Percentiles rank a stretch among this genome's conserved stretches.
phyloP scores from a whole-genome alignment of 1,284 basidiomycete genomes.

The Tetrapyrgos nigripes region DNA sequence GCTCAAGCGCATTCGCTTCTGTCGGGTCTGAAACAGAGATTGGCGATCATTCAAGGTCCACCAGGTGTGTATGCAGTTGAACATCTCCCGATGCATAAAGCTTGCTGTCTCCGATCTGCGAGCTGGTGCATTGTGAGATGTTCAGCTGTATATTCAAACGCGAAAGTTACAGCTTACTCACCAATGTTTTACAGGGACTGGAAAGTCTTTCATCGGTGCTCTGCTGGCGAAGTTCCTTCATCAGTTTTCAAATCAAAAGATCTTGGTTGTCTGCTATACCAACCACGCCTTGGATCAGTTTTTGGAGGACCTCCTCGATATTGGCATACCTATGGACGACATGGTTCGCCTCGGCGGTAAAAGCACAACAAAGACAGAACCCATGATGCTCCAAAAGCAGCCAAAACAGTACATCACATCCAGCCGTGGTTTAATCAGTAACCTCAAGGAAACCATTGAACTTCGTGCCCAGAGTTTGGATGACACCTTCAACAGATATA shows the following conservation, averaged over 20 bases:
- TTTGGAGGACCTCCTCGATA: conserved; percentile 60
- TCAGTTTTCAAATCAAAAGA: conserved; percentile 48
- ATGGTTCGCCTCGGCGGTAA: conserved; percentile 65
- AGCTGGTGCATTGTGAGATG: too few relatives aligned
- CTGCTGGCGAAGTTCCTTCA: conserved; percentile 63
- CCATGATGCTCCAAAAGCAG: conserved; percentile 46
- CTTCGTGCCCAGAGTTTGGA: conserved; percentile 34
- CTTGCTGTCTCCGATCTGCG: too few relatives aligned
- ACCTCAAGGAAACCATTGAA: conserved; percentile 34
- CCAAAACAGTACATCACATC: conserved; percentile 17
- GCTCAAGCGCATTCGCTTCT: conserved; percentile 58
- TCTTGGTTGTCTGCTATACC: conserved; percentile 71
- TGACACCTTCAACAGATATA: conserved; percentile 38
- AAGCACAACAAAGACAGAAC: conserved; percentile 49
- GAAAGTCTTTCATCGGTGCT: conserved; percentile 72
- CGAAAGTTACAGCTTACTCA: too few relatives aligned
- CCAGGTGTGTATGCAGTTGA: conserved; percentile 51
- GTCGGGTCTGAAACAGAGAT: conserved; percentile 55
- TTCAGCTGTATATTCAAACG: too few relatives aligned
- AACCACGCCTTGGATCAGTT: conserved; percentile 75
- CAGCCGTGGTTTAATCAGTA: conserved; percentile 43
- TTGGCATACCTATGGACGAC: conserved; percentile 53
- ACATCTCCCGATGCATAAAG: conserved; percentile 1
- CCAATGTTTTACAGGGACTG: conserved; percentile 54
- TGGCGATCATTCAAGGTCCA: conserved; percentile 70